phyloP scores from a whole-genome alignment of 441 rosid species.

The Arabidopsis lyrata region DNA sequence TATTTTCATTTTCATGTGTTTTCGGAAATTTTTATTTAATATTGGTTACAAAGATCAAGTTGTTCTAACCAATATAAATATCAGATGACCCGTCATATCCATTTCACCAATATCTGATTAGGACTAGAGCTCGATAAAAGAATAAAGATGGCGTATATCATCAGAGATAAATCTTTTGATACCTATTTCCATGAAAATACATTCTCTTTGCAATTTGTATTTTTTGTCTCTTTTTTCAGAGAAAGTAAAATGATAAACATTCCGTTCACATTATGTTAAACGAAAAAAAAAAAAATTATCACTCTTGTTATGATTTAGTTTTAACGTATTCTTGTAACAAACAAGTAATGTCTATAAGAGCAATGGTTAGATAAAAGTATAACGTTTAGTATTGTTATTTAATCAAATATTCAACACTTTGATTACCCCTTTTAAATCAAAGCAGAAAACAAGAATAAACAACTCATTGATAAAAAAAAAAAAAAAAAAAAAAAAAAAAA shows the following conservation, averaged over 20 bases:
- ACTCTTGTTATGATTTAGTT: too few relatives aligned
- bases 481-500: too few relatives aligned
- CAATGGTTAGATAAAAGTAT: background rate
- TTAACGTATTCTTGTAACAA: too few relatives aligned
- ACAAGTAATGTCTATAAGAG: too few relatives aligned
- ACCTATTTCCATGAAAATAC: constrained; percentile 25
- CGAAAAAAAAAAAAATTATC: too few relatives aligned
- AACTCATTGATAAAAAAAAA: background rate
- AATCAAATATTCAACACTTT: constrained; percentile 7
- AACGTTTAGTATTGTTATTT: background rate
- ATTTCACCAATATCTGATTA: constrained; percentile 43
- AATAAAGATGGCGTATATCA: constrained; percentile 13
- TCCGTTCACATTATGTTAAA: too few relatives aligned
- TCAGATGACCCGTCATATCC: constrained; percentile 38
- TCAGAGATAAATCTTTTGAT: constrained; percentile 7
- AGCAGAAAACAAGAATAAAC: constrained; percentile 15
- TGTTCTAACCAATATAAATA: constrained; percentile 22
- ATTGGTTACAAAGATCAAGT: constrained; percentile 11
- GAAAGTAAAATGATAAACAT: background rate
- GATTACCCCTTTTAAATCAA: constrained; percentile 1
- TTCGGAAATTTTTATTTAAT: too few relatives aligned
- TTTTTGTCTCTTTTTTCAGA: background rate
- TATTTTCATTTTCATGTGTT: too few relatives aligned
- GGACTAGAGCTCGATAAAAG: constrained; percentile 27
- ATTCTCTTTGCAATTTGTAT: background rate